phyloP scores from a whole-genome alignment of 805 yeast genomes.

The Nakazawaea ernobii region DNA sequence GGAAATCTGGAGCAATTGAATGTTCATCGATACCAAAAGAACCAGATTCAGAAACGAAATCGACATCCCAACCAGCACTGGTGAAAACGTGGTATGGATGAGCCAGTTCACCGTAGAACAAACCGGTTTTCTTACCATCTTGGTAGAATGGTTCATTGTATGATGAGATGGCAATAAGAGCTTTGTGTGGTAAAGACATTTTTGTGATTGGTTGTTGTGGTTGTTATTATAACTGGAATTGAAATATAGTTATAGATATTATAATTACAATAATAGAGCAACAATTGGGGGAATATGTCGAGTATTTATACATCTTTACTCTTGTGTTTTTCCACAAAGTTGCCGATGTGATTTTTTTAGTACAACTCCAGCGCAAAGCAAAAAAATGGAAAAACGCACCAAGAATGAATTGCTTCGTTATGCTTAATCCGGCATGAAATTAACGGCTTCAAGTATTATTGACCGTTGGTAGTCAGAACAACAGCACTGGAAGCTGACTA shows the following conservation, averaged over 20 bases:
- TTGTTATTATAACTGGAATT: not conserved
- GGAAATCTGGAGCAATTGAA: constrained; percentile 36
- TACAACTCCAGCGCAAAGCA: no score
- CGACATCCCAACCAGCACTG: constrained; percentile 45
- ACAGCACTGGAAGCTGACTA: no score
- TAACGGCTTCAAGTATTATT: no score
- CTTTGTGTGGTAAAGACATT: constrained; percentile 23
- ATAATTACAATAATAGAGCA: no score
- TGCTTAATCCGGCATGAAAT: no score
- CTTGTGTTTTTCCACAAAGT: no score
- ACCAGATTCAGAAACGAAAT: constrained; percentile 56
- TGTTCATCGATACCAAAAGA: constrained; percentile 52
- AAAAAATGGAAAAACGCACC: no score
- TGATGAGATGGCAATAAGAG: constrained; percentile 37
- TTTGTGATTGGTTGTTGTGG: not conserved
- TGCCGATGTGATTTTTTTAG: no score
- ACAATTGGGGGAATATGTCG: no score
- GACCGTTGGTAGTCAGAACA: no score
- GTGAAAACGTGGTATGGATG: constrained; percentile 50
- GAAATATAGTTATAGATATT: not conserved
- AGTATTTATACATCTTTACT: no score
- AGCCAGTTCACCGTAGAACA: constrained; percentile 50
- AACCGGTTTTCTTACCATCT: constrained; percentile 58
- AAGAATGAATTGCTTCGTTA: no score
- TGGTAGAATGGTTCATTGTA: constrained; percentile 42